phyloP scores from a whole-genome alignment of 768 basidiomycete genomes.

The Russula emetica region DNA sequence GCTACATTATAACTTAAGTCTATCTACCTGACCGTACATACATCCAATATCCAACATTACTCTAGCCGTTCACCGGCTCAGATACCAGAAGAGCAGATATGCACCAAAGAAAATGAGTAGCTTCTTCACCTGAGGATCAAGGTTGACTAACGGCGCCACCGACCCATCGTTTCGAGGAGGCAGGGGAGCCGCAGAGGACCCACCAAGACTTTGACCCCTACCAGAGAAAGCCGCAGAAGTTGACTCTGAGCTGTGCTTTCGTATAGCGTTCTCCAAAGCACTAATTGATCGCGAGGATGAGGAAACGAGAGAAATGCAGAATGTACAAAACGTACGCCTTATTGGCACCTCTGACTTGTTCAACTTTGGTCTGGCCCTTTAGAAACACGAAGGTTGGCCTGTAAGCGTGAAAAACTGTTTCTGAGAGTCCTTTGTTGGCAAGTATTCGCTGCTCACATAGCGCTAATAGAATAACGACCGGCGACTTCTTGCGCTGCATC shows the following conservation, averaged over 20 bases:
- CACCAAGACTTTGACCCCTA: slow-evolving; percentile 68
- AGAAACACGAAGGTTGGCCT: slow-evolving; percentile 87
- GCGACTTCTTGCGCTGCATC: slow-evolving; percentile 71
- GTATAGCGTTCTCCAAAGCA: slow-evolving; percentile 55
- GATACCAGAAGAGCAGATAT: slow-evolving; percentile 55
- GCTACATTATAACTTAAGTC: not conserved
- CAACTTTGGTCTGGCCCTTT: slow-evolving; percentile 60
- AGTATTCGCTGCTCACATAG: slow-evolving; percentile 52
- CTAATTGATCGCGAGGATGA: slow-evolving; percentile 37
- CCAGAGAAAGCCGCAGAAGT: slow-evolving; percentile 55
- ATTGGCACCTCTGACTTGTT: slow-evolving; percentile 70
- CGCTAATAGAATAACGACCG: slow-evolving; percentile 53
- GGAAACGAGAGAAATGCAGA: not conserved
- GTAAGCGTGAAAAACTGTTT: not conserved
- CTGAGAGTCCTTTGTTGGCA: not conserved
- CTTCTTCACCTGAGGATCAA: slow-evolving; percentile 66
- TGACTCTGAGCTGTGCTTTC: slow-evolving; percentile 44
- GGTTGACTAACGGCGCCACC: slow-evolving; percentile 40
- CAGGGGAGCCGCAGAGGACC: slow-evolving; percentile 37
- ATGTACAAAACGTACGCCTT: slow-evolving; percentile 43
- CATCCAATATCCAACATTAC: not conserved
- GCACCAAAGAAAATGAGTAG: slow-evolving; percentile 56
- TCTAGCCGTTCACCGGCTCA: slow-evolving; percentile 29
- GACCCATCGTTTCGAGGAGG: slow-evolving; percentile 36
- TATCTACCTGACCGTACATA: not conserved